Base-by-base conservation (phyloP, 2,329 filamentous ascomycete species). In the Sclerotinia subarctica region DNA sequence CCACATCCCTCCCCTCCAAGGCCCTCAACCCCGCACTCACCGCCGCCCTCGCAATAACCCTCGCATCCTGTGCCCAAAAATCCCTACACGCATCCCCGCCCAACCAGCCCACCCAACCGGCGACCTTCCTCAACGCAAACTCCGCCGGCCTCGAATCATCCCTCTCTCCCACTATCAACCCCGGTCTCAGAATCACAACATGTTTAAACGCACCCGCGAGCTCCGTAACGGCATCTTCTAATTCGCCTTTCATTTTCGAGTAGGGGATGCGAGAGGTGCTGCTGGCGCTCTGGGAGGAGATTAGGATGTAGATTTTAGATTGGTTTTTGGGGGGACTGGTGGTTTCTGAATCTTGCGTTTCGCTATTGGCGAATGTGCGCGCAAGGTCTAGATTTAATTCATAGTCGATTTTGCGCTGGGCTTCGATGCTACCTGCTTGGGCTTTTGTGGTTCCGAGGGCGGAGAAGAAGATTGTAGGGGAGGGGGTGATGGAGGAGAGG, bases 361-460 rank as follows among this genome's bases (percentile, higher is more conserved):
- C 35, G 8, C 10, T 35, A 10, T 8, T 6, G 38, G 4, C 24
- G 19, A 47, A 47, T 0, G 42, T 47, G 70, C 85, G 84, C 4
- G 92, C 93, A 32, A 96, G 83, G 72, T 90, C 88, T 60, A 96
- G 79, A 79, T 96, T 96, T 56, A 97, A 83, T 76, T 95, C 93
- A 77, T 93, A 87, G 80, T 97, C 94, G 72, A 97, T 91, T 76
- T 91, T 91, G 81, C 92, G 90, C 80, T 97, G 94, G 70, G 89
- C 88, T 38, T 88, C 89, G 72, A 96, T 81, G 68, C 90, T 84
- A 70, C 94, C 94, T 0, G 93, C 93, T 17, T 84, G 83, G 0
- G 82, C 90, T 60, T 88, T 86, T 0, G 94, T 97, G 2, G 93
- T 97, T 68, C 90, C 94, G 0, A 97, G 84, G 1, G 87, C 87